A percentile compares a stretch with the other conserved stretches of the same genome.
These are phyloP conservation scores for Dalbergia oliveri DNA, from an alignment of 306 rosid species.

Conservation along the genomic window DNA sequence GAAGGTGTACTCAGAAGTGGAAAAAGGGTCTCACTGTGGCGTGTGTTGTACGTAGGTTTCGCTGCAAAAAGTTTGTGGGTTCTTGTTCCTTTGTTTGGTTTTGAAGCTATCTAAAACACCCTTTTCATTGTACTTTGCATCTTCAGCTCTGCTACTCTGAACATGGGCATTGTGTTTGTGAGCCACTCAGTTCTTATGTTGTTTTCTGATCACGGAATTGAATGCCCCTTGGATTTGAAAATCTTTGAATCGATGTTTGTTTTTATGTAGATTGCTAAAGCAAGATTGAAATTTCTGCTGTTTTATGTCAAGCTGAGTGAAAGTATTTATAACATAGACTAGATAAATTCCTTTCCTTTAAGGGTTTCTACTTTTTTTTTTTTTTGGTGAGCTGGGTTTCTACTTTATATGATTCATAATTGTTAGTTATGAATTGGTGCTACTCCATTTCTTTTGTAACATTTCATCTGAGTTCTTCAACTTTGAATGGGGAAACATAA, in stretches of 20 bases:
- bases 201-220: neutral
- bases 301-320: neutral
- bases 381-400: neutral
- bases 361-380: too few relatives aligned
- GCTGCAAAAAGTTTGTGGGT: slow-evolving; percentile 23
- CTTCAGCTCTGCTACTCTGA: slow-evolving; percentile 9
- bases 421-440: neutral
- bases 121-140: neutral
- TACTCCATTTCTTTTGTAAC: neutral
- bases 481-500: neutral
- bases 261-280: neutral
- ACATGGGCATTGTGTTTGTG: slow-evolving; percentile 38
- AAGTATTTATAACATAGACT: neutral
- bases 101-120: slow-evolving; percentile 34
- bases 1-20: slow-evolving; percentile 10
- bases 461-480: neutral
- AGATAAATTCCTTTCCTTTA: neutral
- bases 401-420: neutral
- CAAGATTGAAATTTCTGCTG: neutral
- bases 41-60: slow-evolving; percentile 38
- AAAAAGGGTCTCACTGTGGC: slow-evolving; percentile 24
- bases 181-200: neutral
- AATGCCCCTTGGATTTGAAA: neutral
- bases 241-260: neutral
- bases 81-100: slow-evolving; percentile 40